These are phyloP conservation scores for Cercospora canescens DNA, from an alignment of 2,329 filamentous ascomycete genomes.

Conservation along the genomic window DNA sequence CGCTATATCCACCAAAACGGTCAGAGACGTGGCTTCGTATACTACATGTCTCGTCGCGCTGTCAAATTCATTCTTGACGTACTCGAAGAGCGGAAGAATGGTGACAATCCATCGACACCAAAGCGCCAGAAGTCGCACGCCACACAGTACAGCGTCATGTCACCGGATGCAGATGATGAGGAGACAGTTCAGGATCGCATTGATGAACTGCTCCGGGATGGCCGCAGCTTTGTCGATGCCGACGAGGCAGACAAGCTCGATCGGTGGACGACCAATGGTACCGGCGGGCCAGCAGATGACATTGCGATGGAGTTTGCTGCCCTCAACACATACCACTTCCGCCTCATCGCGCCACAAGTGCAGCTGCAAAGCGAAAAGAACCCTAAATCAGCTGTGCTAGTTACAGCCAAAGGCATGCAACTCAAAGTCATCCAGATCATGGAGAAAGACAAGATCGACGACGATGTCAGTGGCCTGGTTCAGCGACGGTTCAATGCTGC, in stretches of 20 bases:
- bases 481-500: slow-evolving; percentile 91
- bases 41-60: slow-evolving; percentile 92
- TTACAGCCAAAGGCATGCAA: slow-evolving; percentile 97
- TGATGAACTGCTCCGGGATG: slow-evolving; percentile 79
- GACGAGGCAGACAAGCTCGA: slow-evolving; percentile 55
- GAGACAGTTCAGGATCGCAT: slow-evolving; percentile 80
- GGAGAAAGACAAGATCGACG: slow-evolving; percentile 90
- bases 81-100: slow-evolving; percentile 86
- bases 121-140: slow-evolving; percentile 28
- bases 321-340: slow-evolving; percentile 91
- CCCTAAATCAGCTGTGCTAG: slow-evolving; percentile 91
- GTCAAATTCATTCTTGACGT: slow-evolving; percentile 99
- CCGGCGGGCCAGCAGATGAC: slow-evolving; percentile 55
- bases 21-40: slow-evolving; percentile 92
- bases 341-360: slow-evolving; percentile 94
- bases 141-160: slow-evolving; percentile 32
- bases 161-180: slow-evolving; percentile 58
- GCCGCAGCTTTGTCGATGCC: slow-evolving; percentile 75
- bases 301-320: slow-evolving; percentile 86
- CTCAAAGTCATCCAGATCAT: slow-evolving; percentile 97
- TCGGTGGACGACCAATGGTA: slow-evolving; percentile 40
- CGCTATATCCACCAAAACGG: slow-evolving; percentile 97
- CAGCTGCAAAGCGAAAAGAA: slow-evolving; percentile 99
- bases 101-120: slow-evolving; percentile 48
- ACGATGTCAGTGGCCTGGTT: slow-evolving; percentile 91